Base-by-base conservation (phyloP, 228 moss, liverwort and hornwort species). In the Sphagnum magellanicum region DNA sequence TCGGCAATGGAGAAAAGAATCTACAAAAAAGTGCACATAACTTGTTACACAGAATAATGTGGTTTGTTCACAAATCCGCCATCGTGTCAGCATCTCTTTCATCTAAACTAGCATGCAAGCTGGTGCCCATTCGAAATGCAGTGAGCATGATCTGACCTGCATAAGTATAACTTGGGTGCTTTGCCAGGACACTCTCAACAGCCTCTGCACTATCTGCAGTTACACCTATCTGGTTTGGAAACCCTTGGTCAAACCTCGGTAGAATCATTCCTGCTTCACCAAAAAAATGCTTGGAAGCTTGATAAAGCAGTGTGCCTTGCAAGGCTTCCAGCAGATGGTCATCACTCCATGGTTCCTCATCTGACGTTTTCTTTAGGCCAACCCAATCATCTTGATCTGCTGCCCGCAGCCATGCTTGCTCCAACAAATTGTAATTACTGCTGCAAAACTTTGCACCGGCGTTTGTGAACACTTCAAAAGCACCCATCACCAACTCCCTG, bases 371-470 rank as follows among this genome's bases (percentile, higher is more conserved):
- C 83, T 84, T 90, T 85, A 98, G 90, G 71, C 73, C 77, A 77
- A 85, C 72, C 98, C 98, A 98, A 63, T 92, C 91, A 71, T 98
- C 98, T 81, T 88, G 90, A 73, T 93, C 98, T 63, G 89, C 92
- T 15, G 94, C 98, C 62, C 82, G 82, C 69, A 98, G 76, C 98
- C 93, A 98, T 10, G 98, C 90, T 65, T 86, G 84, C 78, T 98
- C 98, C 49, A 98, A 77, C 53, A 93, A 69, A 77, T 89, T 93
- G 68, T 78, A 78, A 59, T 98, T 98, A 58, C 87, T 83, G 74
- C 75, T 81, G 61, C 92, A 85, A 65, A 98, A 98, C 68, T 75
- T 84, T 66, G 88, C 82, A 50, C 98, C 98, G 16, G 90, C 88
- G 61, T 74, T 88, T 5, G 90, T 89, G 71, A 98, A 92, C 60